A percentile compares a stretch with the other conserved stretches of the same genome.
Conservation (phyloP, 2,329 filamentous ascomycete species). For the Ascomycota sp. region DNA sequence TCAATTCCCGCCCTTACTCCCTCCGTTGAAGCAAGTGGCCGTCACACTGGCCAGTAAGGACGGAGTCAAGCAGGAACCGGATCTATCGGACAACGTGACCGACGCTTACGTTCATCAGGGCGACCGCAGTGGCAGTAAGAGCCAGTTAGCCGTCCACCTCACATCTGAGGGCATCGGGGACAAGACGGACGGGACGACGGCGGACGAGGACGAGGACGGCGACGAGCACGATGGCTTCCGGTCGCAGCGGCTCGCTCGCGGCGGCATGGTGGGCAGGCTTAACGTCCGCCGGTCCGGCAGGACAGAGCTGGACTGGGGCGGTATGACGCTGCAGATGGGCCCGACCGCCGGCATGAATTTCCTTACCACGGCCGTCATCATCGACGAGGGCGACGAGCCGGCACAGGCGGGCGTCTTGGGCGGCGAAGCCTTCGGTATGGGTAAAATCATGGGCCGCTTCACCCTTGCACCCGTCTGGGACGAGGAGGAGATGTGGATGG, state of each 20-base stretch:
- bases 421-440: constrained; percentile 39
- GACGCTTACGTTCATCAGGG: too few relatives aligned
- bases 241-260: constrained; percentile 21
- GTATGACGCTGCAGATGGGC: constrained; percentile 29
- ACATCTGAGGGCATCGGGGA: too few relatives aligned
- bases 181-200: constrained; percentile 4
- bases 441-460: constrained; percentile 41
- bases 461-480: constrained; percentile 36
- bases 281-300: constrained; percentile 40
- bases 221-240: constrained; percentile 16
- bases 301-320: constrained; percentile 43
- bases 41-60: too few relatives aligned
- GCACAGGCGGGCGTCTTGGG: constrained; percentile 18
- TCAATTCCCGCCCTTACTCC: constrained; percentile 42
- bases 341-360: constrained; percentile 33
- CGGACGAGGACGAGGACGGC: constrained; percentile 10
- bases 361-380: constrained; percentile 35
- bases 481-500: constrained; percentile 36
- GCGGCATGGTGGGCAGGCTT: constrained; percentile 39
- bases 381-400: constrained; percentile 36
- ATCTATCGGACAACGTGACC: too few relatives aligned
- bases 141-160: constrained; percentile 26
- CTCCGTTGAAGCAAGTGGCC: too few relatives aligned
- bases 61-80: constrained; percentile 24
- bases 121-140: too few relatives aligned